Base-by-base conservation (phyloP, 768 basidiomycete genomes). In the Kwoniella sp. region DNA sequence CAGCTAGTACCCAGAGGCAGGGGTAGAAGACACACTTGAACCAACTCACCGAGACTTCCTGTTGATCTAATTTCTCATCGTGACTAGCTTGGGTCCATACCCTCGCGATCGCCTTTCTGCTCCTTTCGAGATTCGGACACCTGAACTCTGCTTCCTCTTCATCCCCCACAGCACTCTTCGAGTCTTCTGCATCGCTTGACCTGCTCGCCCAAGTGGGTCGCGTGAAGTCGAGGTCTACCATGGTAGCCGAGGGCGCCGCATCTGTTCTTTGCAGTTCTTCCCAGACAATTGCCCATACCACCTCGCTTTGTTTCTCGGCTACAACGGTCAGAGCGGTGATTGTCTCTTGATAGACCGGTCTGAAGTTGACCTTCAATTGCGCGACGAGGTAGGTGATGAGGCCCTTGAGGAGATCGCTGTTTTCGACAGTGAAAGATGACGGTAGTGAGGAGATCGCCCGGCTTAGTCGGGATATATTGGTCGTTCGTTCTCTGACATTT, bases 281-380 rank as follows among this genome's bases (percentile, higher is more conserved):
- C 72, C 90, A 91, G 15, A 93, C 65, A 17, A 88, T 73, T 7
- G 73, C 67, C 94, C 94, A 96, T 1, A 91, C 86, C 1, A 85
- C 67, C 68, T 91, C 87, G 0, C 86, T 88, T 65, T 88, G 89
- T n/a, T 85, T 82, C 30, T 79, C 77, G 0, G 86, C 83, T 15
- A 87, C 66, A 1, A 80, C 75, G 0, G 86, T 84, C 4, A 96
- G 79, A 0, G 90, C 88, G 12, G 85, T 85, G 13, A 88, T 85
- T 3, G 93, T 87, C 20, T 93, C 89, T 2, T 87, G 86, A 90
- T 94, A 99, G 17, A 96, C 76, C 0, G 96, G 96, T 29, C 91
- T 86, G 51, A 98, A 82, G 77, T 93, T 95, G 66, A 97, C 90
- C 82, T 98, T 97, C 58, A 97, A 84, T 77, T 96, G 94, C 5